phyloP scores from a whole-genome alignment of 441 rosid species.

The Erodium trifolium region DNA sequence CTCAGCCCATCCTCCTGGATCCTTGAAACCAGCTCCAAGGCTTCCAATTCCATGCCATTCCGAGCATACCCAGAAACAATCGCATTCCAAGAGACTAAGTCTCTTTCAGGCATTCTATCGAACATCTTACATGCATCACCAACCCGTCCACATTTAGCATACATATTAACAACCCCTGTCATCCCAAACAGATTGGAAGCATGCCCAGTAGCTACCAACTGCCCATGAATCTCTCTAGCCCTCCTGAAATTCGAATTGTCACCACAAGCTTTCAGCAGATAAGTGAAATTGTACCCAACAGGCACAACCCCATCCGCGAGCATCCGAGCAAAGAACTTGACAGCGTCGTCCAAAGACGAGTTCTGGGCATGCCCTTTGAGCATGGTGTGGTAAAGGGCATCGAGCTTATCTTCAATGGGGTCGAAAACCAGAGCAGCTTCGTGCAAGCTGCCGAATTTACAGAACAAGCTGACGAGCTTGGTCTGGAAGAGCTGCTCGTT shows the following conservation, averaged over 20 bases:
- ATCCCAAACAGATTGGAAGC: constrained; percentile 51
- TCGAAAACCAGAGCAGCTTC: constrained; percentile 78
- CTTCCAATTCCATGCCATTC: constrained; percentile 54
- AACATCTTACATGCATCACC: constrained; percentile 65
- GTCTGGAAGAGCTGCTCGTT: constrained; percentile 61
- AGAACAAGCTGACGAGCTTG: constrained; percentile 74
- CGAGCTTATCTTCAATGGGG: constrained; percentile 43
- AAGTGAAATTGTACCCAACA: constrained; percentile 72
- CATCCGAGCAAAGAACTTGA: constrained; percentile 54
- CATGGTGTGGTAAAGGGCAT: constrained; percentile 68
- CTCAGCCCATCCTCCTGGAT: constrained; percentile 54
- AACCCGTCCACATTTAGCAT: constrained; percentile 48
- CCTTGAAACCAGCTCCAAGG: constrained; percentile 44
- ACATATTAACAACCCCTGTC: constrained; percentile 71
- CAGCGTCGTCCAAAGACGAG: constrained; percentile 45
- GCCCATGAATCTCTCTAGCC: constrained; percentile 76
- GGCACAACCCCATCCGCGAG: constrained; percentile 47
- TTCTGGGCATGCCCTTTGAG: constrained; percentile 65
- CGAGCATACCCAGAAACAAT: constrained; percentile 74
- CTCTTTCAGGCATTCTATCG: constrained; percentile 76
- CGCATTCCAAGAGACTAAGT: constrained; percentile 78
- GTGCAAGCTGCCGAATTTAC: constrained; percentile 46
- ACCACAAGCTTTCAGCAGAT: constrained; percentile 28
- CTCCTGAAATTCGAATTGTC: constrained; percentile 36
- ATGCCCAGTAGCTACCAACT: constrained; percentile 53